A percentile compares a stretch with the other conserved stretches of the same genome.
Conservation (phyloP, 768 basidiomycete genomes). For the Filobasidium wieringae region DNA sequence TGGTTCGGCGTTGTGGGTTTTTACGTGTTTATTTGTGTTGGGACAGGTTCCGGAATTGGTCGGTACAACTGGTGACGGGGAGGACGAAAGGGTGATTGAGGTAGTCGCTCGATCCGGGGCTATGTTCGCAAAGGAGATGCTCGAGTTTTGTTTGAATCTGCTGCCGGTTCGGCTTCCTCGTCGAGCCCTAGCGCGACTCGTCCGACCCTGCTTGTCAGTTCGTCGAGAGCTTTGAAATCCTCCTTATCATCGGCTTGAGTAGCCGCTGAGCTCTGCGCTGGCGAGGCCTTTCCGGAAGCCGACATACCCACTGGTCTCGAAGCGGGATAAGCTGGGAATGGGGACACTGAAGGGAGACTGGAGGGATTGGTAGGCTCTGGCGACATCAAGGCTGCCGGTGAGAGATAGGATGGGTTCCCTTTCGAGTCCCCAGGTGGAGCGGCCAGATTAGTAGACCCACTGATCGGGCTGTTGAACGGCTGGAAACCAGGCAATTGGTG, state of each 20-base stretch:
- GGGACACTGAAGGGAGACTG: not conserved
- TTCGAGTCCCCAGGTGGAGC: not conserved
- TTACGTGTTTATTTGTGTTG: too few species aligned
- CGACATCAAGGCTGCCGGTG: conserved; percentile 28
- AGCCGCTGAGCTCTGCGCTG: not conserved
- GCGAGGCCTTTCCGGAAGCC: not conserved
- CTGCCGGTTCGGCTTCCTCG: not conserved
- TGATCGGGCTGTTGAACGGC: conserved; percentile 23
- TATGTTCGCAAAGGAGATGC: too few species aligned
- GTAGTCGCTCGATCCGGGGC: too few species aligned
- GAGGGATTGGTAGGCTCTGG: conserved; percentile 5
- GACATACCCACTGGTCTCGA: not conserved
- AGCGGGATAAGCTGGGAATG: conserved; percentile 6
- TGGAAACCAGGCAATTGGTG: conserved; percentile 31
- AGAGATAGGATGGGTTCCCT: conserved; percentile 23
- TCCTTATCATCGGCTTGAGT: not conserved
- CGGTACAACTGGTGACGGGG: too few species aligned
- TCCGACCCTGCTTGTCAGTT: conserved; percentile 5
- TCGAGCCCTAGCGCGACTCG: conserved; percentile 10
- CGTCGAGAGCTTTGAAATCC: conserved; percentile 6
- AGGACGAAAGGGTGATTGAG: too few species aligned
- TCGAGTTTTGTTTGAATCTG: too few species aligned
- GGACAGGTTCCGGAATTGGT: too few species aligned
- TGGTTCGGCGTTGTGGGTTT: too few species aligned
- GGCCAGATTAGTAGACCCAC: not conserved